Conservation (phyloP, 495 filamentous ascomycete species). For the Aspergillus indologenus region DNA sequence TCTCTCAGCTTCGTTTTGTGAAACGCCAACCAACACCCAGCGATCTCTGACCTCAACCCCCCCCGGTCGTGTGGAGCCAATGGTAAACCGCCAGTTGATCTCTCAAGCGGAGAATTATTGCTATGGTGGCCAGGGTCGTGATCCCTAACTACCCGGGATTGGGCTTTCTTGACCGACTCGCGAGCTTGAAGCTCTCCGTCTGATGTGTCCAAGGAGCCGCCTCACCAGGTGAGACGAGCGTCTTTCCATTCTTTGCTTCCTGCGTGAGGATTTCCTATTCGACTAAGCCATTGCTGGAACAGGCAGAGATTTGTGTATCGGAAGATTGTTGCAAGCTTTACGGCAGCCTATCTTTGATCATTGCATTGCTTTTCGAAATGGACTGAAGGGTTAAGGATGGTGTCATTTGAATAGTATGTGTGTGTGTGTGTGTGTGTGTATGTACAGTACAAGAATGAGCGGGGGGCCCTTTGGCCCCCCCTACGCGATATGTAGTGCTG, state of each 20-base stretch:
- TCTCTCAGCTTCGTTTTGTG: conserved; percentile 10
- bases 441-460: too few relatives aligned
- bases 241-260: background rate
- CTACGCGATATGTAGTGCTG: too few relatives aligned
- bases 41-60: background rate
- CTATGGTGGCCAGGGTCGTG: background rate
- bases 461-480: too few relatives aligned
- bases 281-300: background rate
- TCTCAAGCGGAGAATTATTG: conserved; percentile 13
- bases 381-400: background rate
- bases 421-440: too few relatives aligned
- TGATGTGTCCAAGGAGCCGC: conserved; percentile 10
- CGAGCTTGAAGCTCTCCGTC: background rate
- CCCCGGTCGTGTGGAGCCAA: background rate
- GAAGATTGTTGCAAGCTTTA: background rate
- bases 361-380: background rate
- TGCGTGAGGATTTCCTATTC: background rate
- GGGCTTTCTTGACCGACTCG: conserved; percentile 9
- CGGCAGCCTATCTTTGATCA: background rate
- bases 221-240: conserved; percentile 3
- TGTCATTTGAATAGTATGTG: background rate
- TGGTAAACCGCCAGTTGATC: background rate
- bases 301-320: background rate
- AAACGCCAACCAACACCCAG: background rate
- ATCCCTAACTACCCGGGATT: conserved; percentile 7